Percentiles rank a stretch among this genome's conserved stretches.
phyloP scores from a whole-genome alignment of 352 stramenopile genomes.

The Hyaloperonospora brassicae region DNA sequence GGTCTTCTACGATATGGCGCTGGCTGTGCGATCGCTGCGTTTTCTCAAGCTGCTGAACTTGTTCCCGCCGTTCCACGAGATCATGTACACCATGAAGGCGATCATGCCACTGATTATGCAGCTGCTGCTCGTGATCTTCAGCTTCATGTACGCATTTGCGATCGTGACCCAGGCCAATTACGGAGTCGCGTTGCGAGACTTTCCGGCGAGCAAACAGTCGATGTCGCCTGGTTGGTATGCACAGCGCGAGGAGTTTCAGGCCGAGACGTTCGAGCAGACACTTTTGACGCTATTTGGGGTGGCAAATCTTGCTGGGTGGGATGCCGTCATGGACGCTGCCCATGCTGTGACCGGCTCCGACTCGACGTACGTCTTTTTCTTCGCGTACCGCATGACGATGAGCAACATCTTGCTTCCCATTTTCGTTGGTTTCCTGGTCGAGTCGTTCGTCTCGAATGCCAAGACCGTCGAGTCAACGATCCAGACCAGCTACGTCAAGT shows the following conservation, averaged over 20 bases:
- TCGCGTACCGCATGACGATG: conserved; percentile 76
- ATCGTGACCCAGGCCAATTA: conserved; percentile 79
- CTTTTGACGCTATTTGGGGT: conserved; percentile 76
- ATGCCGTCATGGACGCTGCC: conserved; percentile 73
- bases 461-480: conserved; percentile 62
- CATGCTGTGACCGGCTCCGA: conserved; percentile 53
- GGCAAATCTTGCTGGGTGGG: conserved; percentile 66
- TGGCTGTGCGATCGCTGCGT: conserved; percentile 66
- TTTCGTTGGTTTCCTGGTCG: conserved; percentile 81
- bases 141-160: conserved; percentile 77
- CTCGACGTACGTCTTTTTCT: conserved; percentile 75
- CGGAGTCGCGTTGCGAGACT: conserved; percentile 47
- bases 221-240: conserved; percentile 59
- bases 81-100: conserved; percentile 78
- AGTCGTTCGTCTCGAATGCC: conserved; percentile 75
- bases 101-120: conserved; percentile 76
- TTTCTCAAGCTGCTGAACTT: conserved; percentile 80
- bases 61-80: conserved; percentile 76
- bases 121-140: conserved; percentile 75
- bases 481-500: conserved; percentile 52
- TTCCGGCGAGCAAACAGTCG: conserved; percentile 36
- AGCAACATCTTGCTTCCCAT: conserved; percentile 78
- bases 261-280: conserved; percentile 68
- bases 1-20: conserved; percentile 69
- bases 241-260: conserved; percentile 65